Base-by-base conservation (phyloP, 2,329 filamentous ascomycete species). In the Fusarium proliferatum region DNA sequence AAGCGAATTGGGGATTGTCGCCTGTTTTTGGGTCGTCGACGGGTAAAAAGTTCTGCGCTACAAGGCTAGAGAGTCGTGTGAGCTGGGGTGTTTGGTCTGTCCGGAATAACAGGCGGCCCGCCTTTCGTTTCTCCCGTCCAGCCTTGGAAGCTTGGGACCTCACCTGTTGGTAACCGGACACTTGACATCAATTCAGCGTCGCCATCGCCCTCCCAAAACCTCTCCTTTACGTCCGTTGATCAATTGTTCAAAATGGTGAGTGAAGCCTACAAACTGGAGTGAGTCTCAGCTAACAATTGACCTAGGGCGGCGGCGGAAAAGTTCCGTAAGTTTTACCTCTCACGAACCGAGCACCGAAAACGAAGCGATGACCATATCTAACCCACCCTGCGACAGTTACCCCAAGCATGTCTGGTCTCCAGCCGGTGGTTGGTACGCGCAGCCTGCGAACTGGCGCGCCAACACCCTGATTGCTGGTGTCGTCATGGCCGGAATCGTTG, bases 351-450 rank as follows among this genome's bases (percentile, higher is more conserved):
- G 23, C 57, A 58, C 34, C 56, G 51, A 62, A 56, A 74, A 8
- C 74, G 63, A 66, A 55, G 53, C 58, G 33, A 67, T 56, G 28
- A 26, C 51, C 53, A 34, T 67, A 48, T 58, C 75, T 77, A 69
- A 77, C 61, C 21, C 41, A 45, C 15, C 19, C 17, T 34, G 21
- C 57, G 52, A 45, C 79, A 97, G 94, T 81, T 97, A 97, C 86
- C 95, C 95, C 84, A 98, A 97, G 89, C 96, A 99, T 88, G 94
- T 99, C 89, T 99, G 96, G 96, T 98, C 96, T 81, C 96, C 96
- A 71, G 88, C 96, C 75, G 96, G 96, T 89, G 96, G 96, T 85
- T 99, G 96, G 96, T 99, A 99, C 85, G 87, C 92, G 61, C 96
- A 97, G 83, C 96, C 96, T 61, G 88, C 89, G 77, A 99, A 99